Evolutionary conservation across 2,329 filamentous ascomycete genomes (phyloP).

Genomic region (Penicillium sclerotigenum): DNA sequence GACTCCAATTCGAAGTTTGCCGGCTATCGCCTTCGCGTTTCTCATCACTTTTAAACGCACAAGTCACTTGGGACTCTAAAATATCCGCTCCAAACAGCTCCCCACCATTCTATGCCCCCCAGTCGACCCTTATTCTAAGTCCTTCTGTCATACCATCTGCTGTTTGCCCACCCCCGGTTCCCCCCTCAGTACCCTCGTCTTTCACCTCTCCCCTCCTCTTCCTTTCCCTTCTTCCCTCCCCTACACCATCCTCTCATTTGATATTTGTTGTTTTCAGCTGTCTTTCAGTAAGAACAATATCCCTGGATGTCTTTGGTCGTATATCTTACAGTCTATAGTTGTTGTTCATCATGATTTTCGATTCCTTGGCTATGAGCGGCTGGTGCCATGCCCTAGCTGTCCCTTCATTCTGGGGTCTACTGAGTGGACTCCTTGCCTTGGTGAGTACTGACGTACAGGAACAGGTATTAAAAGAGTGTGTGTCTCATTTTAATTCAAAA

Average conservation of each 20-base stretch:
- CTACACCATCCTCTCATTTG: background rate
- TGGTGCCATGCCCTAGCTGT: background rate
- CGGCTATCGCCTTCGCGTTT: constrained; percentile 1
- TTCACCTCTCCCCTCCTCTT: background rate
- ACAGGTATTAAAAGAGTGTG: background rate
- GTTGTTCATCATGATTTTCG: background rate
- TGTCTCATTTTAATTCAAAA: background rate
- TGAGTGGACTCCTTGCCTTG: background rate
- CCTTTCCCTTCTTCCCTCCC: background rate
- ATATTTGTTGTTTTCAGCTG: background rate
- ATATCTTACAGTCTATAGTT: background rate
- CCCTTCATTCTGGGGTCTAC: background rate
- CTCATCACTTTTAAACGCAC: background rate
- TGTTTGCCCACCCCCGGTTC: background rate
- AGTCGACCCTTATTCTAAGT: too few species aligned
- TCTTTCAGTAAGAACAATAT: background rate
- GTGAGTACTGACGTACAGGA: constrained; percentile 3
- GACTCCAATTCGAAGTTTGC: background rate
- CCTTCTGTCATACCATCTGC: background rate
- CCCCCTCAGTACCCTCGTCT: background rate
- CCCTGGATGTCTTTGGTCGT: background rate
- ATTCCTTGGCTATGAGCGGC: background rate
- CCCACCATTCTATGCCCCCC: too few species aligned
- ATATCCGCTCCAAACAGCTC: background rate
- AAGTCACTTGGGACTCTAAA: background rate